Evolutionary conservation across 1,139 yeast species (phyloP).

Genomic region (Spathaspora jeffriesii): DNA sequence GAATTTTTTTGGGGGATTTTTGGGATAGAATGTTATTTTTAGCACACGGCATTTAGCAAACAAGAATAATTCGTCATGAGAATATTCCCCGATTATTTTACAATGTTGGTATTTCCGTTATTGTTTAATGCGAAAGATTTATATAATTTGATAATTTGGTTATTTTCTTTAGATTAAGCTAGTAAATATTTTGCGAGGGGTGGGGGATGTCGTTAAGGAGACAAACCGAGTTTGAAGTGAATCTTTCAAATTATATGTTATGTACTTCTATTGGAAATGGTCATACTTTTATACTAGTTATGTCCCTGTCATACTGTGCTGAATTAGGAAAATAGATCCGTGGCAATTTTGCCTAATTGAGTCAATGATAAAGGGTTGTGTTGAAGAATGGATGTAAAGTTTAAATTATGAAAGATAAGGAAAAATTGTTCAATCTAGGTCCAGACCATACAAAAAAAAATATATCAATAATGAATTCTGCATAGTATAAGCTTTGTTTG

Average conservation of each 20-base stretch:
- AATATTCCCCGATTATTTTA: neutral
- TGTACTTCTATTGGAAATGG: neutral
- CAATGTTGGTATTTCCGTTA: neutral
- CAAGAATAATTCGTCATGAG: neutral
- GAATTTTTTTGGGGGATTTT: neutral
- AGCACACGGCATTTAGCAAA: neutral
- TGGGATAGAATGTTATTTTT: neutral
- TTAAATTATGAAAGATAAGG: neutral
- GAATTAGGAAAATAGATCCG: neutral
- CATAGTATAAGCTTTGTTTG: neutral
- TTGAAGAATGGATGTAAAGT: slow-evolving; percentile 1
- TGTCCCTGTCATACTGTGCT: neutral
- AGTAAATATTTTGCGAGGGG: neutral
- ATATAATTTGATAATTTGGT: neutral
- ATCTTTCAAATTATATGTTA: neutral
- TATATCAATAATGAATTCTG: neutral
- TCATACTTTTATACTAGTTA: too few species aligned
- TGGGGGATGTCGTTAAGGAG: neutral
- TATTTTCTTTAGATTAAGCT: neutral
- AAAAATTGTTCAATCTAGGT: neutral
- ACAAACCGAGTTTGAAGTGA: neutral
- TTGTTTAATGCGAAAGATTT: slow-evolving; percentile 1
- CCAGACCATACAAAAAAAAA: neutral
- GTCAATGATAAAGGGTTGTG: neutral
- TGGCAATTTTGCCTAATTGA: neutral